Base-by-base conservation (phyloP, 257 asterid species). In the Solanum verrucosum region DNA sequence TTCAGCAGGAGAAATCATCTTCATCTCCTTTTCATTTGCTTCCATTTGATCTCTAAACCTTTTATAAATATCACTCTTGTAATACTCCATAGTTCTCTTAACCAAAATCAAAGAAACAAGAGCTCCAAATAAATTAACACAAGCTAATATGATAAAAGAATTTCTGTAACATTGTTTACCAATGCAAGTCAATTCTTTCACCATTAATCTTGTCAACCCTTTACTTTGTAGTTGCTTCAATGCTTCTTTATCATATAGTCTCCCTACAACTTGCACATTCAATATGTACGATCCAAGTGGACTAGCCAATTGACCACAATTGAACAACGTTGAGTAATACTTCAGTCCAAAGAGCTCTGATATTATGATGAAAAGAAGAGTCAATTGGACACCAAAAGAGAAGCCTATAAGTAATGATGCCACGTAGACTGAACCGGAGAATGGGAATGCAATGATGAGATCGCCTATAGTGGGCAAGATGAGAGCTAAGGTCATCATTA, bases 231-330 rank as follows among this genome's bases (percentile, higher is more conserved):
- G 77, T 25, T 86, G 89, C 84, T 89, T 89, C 87, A 91, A 35
- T 15, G 93, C 93, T 60, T 89, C 90, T 5, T 83, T 74, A 42
- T 91, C 93, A 44, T 91, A 91, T n/a, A 89, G 88, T 73, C 40
- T 86, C 10, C 93, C 91, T 7, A 86, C 90, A 68, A 89, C 37
- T 79, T 56, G 65, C 83, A 91, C 93, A 71, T 91, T 91, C 38
- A 89, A 78, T 12, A 89, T 38, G 18, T 91, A 91, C 4, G 93
- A 88, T 75, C 93, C 93, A 16, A 89, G 44, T 5, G 92, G 92
- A 87, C 91, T 91, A 15, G 87, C 91, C 82, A 91, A 44, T 18
- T 91, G 92, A 0, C 89, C 92, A 5, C 91, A 91, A 29, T 89
- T 89, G 86, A 91, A 91, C 0, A 91, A 46, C 1, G 91, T 91